Base-by-base conservation (phyloP, 495 filamentous ascomycete genomes). In the Umbilicaria muhlenbergii region DNA sequence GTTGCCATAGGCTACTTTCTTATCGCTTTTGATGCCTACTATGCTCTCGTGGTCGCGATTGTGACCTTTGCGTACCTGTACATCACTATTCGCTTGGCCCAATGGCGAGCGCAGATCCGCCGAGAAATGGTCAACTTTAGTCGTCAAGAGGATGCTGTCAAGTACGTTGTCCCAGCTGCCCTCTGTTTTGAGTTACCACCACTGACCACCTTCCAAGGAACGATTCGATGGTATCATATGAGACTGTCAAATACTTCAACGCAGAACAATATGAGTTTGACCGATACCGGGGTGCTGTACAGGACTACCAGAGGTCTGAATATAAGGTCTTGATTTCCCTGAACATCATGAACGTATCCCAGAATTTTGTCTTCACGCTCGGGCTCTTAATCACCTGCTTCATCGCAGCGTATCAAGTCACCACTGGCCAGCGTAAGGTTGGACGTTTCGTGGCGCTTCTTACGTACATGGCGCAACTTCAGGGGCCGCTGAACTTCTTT, bases 241-340 rank as follows among this genome's bases (percentile, higher is more conserved):
- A 98, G 60, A 96, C 91, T 18, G 91, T 98, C 54, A 96, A 98
- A 59, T 96, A 96, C 56, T 98, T 98, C 71, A 95, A 95, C 55
- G 89, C 91, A 2, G 91, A 98, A 57, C 69, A 77, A 6, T 94
- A 88, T 58, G 91, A 98, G 54, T 95, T 94, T 59, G 73, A 77
- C 33, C 78, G 92, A 8, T 94, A 89, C 53, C 72, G 85, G 14
- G 59, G 68, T 2, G 86, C 89, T 3, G 84, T 98, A 16, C 63
- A 69, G 21, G 80, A 80, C 42, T 95, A 78, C 61, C 92, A 98
- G 59, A 67, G 62, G 42, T 83, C 85, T 37, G 91, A 95, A 62
- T 88, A 91, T 56, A 78, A 82, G 49, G 86, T 95, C 19, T 69
- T 86, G 8, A 76, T 85, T 51, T 92, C 88, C 39, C 72, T 95